These are phyloP conservation scores for Helicocarpus griseus DNA, from an alignment of 2,329 filamentous ascomycete species.

Conservation along the genomic window DNA sequence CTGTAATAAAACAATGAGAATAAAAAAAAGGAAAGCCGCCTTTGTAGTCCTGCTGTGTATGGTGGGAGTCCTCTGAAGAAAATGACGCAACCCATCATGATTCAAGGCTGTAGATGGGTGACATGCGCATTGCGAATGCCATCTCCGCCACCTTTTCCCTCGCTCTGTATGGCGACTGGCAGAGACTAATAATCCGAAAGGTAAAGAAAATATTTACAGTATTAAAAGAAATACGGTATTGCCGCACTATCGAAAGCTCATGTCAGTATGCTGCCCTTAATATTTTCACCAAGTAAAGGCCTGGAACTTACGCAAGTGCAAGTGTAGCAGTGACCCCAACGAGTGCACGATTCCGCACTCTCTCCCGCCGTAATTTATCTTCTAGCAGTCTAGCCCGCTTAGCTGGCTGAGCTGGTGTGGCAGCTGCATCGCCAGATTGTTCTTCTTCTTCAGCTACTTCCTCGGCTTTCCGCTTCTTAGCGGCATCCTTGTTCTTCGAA, in stretches of 20 bases:
- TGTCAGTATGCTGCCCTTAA: constrained; percentile 13
- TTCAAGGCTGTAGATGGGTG: too few species aligned
- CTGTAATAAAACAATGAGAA: constrained; percentile 1
- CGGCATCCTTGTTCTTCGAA: constrained; percentile 19
- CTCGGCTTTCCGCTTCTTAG: constrained; percentile 63
- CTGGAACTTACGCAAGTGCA: constrained; percentile 70
- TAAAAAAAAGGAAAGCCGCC: background rate
- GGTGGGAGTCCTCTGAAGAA: background rate
- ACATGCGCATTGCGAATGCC: too few species aligned
- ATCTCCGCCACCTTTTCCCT: too few species aligned
- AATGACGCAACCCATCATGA: too few species aligned
- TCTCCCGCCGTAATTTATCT: constrained; percentile 72
- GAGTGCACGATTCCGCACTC: constrained; percentile 74
- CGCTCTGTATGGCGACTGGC: background rate
- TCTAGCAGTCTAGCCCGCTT: constrained; percentile 67
- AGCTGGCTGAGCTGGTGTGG: constrained; percentile 36
- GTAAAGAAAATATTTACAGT: constrained; percentile 7
- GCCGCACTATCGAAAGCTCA: constrained; percentile 25
- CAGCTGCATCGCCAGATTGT: constrained; percentile 20
- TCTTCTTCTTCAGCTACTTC: constrained; percentile 49
- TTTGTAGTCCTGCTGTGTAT: background rate
- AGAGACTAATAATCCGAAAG: background rate
- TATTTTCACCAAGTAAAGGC: background rate
- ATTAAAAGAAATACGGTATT: constrained; percentile 39
- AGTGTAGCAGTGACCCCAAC: constrained; percentile 79